Evolutionary conservation across 2,329 filamentous ascomycete species (phyloP), one percentile per base, ranked within the genome.

Genomic region (Fusarium temperatum): DNA sequence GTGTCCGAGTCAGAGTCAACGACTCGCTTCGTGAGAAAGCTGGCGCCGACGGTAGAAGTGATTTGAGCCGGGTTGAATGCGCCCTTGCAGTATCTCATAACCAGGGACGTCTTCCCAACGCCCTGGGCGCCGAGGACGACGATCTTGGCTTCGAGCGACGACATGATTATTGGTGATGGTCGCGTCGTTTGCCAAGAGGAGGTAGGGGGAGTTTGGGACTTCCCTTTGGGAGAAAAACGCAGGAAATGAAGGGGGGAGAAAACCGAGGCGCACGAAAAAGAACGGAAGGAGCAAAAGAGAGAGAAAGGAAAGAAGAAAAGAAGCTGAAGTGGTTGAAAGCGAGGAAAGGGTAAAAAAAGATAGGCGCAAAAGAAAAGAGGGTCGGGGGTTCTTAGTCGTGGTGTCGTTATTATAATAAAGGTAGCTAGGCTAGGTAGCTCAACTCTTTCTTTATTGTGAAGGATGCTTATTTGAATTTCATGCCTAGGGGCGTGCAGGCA

Each of bases 1-100:
- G 94, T 96, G 78, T 96, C 94, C 28, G 92, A 94, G 81, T 98
- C 94, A 70, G 90, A 90, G 83, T 98, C 95, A 75, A 93, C 87
- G 68, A 95, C 91, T 79, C 92, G 90, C 84, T 95, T 95, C 48
- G 93, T 93, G 81, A 94, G 87, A 82, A 95, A 95, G 80, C 91
- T 93, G 35, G 93, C 93, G 80, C 93, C 93, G 66, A 95, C 91
- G n/a, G 93, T 95, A 10, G 91, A 93, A 7, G 87, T 89, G 51
- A 86, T 86, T 80, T 90, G 84, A n/a, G 87, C 83, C 12, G 91
- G 91, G 73, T 90, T 89, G 82, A 93, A 94, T 66, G 89, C 85
- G 80, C 92, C 92, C 74, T 92, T 92, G 83, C 92, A 92, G 79
- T 92, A 95, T 73, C 93, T 90, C 84, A 91, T 92, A 36, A 95